Base-by-base conservation (phyloP, 768 basidiomycete species). In the Grammothele lineata region DNA sequence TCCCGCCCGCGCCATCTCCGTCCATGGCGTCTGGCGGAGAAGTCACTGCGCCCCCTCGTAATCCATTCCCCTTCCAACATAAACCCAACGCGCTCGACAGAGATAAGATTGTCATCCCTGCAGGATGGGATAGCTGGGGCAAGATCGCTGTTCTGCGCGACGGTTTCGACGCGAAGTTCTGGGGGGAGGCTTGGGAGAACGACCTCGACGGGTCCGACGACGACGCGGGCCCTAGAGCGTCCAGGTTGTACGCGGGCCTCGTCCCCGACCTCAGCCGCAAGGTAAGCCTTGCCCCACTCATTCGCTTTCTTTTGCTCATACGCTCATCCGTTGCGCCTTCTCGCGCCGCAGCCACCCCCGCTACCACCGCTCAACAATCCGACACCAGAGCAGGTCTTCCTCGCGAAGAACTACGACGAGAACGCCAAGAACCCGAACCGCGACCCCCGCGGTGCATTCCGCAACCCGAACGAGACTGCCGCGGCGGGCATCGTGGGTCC, bases 101-200 rank as follows among this genome's bases (percentile, higher is more conserved):
- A 25, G 94, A 97, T 59, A 84, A 81, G 11, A 85, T 97, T 42
- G 80, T 96, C 36, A 83, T 98, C 5, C 96, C 95, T 1, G 80
- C 91, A 2, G 96, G 96, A 1, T 99, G 96, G 96, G 96, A 98
- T 61, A 91, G 88, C 55, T 96, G 92, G 89, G 93, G 94, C 0
- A 98, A 97, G 71, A 95, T 97, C 47, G 72, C 76, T 2, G 86
- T 97, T 1, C 68, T 98, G 45, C 70, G 92, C 46, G 96, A 98
- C 33, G 89, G 89, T 1, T 99, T 97, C 57, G 92, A 96, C 43
- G 82, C 88, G 1, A 83, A 80, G 50, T 60, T 71, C 38, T 87
- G 85, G 82, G 86, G 83, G 3, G 85, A 87, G 47, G 85, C 81
- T 33, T 91, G 83, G 85, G 87, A 88, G 53, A 68, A 71, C 32